Evolutionary conservation across 1,139 yeast genomes (phyloP).

Genomic region (Lodderomyces metapsilosis): DNA sequence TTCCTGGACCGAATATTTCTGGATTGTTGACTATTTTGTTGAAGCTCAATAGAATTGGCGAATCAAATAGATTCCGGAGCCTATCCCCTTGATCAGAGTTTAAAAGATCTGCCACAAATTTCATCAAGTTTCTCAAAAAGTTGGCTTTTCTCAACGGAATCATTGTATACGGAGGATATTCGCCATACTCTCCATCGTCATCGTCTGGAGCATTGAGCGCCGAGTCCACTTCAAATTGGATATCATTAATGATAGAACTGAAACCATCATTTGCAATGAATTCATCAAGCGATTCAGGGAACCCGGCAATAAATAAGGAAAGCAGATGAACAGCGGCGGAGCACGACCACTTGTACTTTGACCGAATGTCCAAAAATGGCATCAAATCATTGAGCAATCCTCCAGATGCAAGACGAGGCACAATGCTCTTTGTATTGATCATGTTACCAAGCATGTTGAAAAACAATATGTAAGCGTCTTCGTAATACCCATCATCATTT

Average conservation of each 20-base stretch:
- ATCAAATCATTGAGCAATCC: conserved; percentile 70
- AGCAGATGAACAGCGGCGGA: conserved; percentile 67
- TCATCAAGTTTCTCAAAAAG: conserved; percentile 54
- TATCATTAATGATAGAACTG: conserved; percentile 54
- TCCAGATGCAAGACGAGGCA: conserved; percentile 51
- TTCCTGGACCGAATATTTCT: conserved; percentile 62
- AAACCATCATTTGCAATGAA: conserved; percentile 73
- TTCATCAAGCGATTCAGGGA: conserved; percentile 49
- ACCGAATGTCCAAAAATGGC: conserved; percentile 55
- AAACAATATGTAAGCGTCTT: conserved; percentile 51
- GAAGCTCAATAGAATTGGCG: conserved; percentile 65
- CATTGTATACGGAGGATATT: conserved; percentile 43
- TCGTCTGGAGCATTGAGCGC: conserved; percentile 57
- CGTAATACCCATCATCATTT: conserved; percentile 34
- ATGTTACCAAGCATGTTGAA: conserved; percentile 60
- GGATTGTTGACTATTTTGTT: conserved; percentile 61
- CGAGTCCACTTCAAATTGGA: conserved; percentile 66
- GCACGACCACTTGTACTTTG: conserved; percentile 54
- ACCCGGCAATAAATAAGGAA: conserved; percentile 50
- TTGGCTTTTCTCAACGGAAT: conserved; percentile 68
- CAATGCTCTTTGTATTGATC: conserved; percentile 52
- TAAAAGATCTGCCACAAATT: conserved; percentile 62
- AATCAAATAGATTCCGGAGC: conserved; percentile 80
- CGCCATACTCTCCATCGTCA: conserved; percentile 42
- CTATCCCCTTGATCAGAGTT: conserved; percentile 80